Evolutionary conservation across 306 rosid species (phyloP).

Genomic region (Pterocarpus santalinus): DNA sequence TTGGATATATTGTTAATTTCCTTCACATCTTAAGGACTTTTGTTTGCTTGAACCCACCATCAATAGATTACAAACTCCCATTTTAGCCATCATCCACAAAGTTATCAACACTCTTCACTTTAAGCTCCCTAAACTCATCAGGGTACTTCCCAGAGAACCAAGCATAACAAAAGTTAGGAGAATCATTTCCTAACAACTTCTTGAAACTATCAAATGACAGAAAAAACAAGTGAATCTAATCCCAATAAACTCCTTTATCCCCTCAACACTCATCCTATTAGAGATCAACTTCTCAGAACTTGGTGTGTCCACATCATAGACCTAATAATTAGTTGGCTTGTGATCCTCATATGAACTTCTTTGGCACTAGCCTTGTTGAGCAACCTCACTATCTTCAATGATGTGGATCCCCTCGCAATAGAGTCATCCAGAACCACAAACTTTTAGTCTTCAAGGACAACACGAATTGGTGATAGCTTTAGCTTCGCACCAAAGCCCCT

Average conservation of each 20-base stretch:
- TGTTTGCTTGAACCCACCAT: constrained; percentile 82
- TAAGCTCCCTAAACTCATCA: constrained; percentile 82
- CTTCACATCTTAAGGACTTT: constrained; percentile 48
- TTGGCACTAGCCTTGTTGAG: constrained; percentile 92
- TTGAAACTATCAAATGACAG: constrained; percentile 74
- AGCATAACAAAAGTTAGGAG: constrained; percentile 81
- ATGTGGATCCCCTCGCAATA: constrained; percentile 92
- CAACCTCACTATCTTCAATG: constrained; percentile 93
- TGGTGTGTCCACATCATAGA: constrained; percentile 99
- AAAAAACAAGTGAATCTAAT: constrained; percentile 89
- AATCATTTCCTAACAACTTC: constrained; percentile 58
- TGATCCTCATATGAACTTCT: constrained; percentile 98
- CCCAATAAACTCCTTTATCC: constrained; percentile 83
- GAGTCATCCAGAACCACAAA: constrained; percentile 98
- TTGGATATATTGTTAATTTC: not conserved
- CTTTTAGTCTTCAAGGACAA: constrained; percentile 89
- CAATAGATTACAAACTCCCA: constrained; percentile 85
- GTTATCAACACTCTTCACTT: constrained; percentile 92
- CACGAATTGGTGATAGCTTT: constrained; percentile 80
- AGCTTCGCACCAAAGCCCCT: constrained; percentile 93
- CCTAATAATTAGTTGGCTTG: constrained; percentile 88
- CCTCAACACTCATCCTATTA: constrained; percentile 86
- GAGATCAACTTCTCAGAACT: constrained; percentile 94
- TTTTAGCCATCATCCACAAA: constrained; percentile 87
- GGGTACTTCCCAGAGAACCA: constrained; percentile 96